Base-by-base conservation (phyloP, 805 yeast species). In the Saccharomycopsis babjevae region DNA sequence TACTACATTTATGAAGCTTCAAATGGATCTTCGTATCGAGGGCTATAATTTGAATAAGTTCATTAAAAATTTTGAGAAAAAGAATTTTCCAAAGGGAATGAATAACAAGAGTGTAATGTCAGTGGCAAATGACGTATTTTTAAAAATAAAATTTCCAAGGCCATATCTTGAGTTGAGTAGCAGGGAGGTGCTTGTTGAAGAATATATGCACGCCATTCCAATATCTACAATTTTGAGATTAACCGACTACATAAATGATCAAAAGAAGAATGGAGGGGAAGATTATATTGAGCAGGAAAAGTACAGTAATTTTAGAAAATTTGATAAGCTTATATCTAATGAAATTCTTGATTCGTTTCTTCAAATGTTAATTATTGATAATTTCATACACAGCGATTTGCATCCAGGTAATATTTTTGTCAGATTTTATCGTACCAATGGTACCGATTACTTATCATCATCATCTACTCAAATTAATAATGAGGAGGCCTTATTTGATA, bases 381-480 rank as follows among this genome's bases (percentile, higher is more conserved):
- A 94, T 71, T 94, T 94, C 72, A 89, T 92, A 54, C 99, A 94
- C 71, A 93, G 98, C 0, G 99, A 94, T 74, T 77, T 94, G 62
- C 99, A 94, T 67, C 97, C 99, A 0, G 99, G 99, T 3, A 94
- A 94, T 71, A 89, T 94, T 69, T 82, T 91, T 77, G 81, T 89
- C 8, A 74, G 89, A 56, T 84, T 88, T 67, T 78, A 85, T 66
- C 83, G 83, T 66, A 79, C 74, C 1, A 71, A 74, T 62, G 72
- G 57, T 13, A 59, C 59, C 20, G 40, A 59, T 28, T 34, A 56
- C 5, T 40, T 58, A 20, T 13, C 16, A 25, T 30, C 58, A 16
- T 22, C 36, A 10, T 58, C 54, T 16, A 32, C 57, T 18, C 60
- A 61, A 16, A 62, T 61, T 58, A 61, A 59, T 34, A 52, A 55